Evolutionary conservation across 306 rosid genomes (phyloP).

Genomic region (Benincasa hispida): DNA sequence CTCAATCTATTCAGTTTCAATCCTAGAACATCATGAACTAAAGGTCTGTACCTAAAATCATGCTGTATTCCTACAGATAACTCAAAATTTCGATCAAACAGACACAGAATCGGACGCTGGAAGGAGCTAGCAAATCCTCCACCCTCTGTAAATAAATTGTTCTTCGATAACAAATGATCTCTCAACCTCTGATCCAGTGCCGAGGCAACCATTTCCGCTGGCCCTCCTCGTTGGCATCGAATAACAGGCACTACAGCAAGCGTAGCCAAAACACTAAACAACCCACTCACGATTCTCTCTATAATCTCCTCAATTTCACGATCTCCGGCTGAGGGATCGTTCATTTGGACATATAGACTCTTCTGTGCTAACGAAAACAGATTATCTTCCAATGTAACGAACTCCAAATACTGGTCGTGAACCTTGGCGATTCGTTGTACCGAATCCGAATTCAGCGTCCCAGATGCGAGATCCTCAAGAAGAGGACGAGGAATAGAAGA

Average conservation of each 20-base stretch:
- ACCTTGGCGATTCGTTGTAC: conserved; percentile 58
- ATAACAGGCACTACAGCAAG: conserved; percentile 78
- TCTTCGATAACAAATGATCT: conserved; percentile 82
- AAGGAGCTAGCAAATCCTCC: conserved; percentile 62
- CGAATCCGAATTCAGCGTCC: conserved; percentile 63
- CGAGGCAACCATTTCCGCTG: conserved; percentile 91
- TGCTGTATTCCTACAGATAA: conserved; percentile 88
- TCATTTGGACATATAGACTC: conserved; percentile 56
- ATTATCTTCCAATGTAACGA: conserved; percentile 75
- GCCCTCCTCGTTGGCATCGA: conserved; percentile 77
- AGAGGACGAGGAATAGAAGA: conserved; percentile 82
- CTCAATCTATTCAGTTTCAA: conserved; percentile 75
- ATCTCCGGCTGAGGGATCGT: conserved; percentile 91
- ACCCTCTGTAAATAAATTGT: conserved; percentile 77
- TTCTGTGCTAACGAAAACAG: conserved; percentile 76
- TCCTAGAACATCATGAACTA: conserved; percentile 86
- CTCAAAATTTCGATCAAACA: conserved; percentile 85
- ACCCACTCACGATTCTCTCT: conserved; percentile 61
- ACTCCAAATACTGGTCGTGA: conserved; percentile 92
- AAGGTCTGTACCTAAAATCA: conserved; percentile 82
- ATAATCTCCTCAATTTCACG: conserved; percentile 83
- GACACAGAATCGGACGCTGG: conserved; percentile 84
- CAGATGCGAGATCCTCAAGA: conserved; percentile 85
- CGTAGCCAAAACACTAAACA: conserved; percentile 79
- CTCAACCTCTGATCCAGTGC: conserved; percentile 82